Evolutionary conservation across 208 protist genomes (phyloP), one percentile per base, ranked within the genome.

Genomic region (Trypanosoma scelopori): DNA sequence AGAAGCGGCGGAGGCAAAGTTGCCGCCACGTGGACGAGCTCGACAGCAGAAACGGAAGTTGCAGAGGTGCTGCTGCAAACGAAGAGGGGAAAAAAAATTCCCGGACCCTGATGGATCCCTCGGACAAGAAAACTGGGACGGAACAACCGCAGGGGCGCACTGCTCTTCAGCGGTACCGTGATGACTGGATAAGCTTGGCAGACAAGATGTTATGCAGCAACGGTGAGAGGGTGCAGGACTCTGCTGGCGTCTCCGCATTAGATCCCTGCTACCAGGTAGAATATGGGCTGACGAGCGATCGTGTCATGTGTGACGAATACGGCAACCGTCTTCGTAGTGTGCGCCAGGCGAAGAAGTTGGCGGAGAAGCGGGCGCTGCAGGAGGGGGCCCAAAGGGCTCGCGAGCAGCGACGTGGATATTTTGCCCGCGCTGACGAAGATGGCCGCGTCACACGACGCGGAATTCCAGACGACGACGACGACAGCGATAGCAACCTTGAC

Each of bases 251-350:
- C 16, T 65, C 32, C 18, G 18, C 59, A 18, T 1, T 20, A 15
- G 65, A 55, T 6, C 9, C 37, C 5, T 15, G 18, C 28, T 20
- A 59, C 12, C 25, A 56, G 37, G 42, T 3, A 13, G 35, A 63
- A 18, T 60, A 53, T 63, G 65, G 65, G 7, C 42, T 73, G 22
- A 15, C 32, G 13, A 65, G 7, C 20, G 65, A 64, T 45, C 43
- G 41, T 22, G 27, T 62, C 23, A 59, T 67, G 67, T 84, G 76
- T 42, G 87, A 93, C 46, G 77, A 76, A 39, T 84, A 76, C 41
- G 87, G 87, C 59, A 91, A 88, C 59, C 77, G 82, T 4, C 71
- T 93, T 12, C 87, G 87, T 67, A 94, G 87, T 59, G 81, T 83
- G 15, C 84, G 87, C 1, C 64, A 90, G 7, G 87, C 87, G 18